phyloP scores from a whole-genome alignment of 1,284 basidiomycete genomes.

The Tilletia caries region DNA sequence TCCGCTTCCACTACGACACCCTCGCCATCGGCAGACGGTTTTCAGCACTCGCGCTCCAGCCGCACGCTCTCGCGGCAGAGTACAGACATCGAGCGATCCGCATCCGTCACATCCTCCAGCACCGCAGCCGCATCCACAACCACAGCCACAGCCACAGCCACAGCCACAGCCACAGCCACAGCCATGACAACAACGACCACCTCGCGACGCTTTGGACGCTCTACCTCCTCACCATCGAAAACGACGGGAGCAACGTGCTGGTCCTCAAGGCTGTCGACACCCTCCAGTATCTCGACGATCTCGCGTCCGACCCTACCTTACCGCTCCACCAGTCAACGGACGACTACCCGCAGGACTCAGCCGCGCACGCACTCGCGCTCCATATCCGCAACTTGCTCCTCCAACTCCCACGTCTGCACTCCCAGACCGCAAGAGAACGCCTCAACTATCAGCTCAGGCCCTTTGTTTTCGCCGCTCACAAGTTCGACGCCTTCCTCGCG shows the following conservation, averaged over 20 bases:
- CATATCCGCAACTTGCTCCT: constrained; percentile 57
- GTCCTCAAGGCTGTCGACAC: neutral
- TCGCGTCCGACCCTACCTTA: neutral
- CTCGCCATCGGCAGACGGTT: constrained; percentile 40
- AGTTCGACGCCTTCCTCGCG: constrained; percentile 59
- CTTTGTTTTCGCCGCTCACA: constrained; percentile 60
- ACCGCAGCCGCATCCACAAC: too few relatives aligned
- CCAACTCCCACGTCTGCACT: constrained; percentile 43
- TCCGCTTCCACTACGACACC: constrained; percentile 42
- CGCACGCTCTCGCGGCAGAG: constrained; percentile 32
- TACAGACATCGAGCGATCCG: constrained; percentile 38
- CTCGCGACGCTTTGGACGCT: constrained; percentile 45
- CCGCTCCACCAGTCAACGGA: constrained; percentile 24
- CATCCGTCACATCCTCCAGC: constrained; percentile 23
- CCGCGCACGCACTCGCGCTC: constrained; percentile 55
- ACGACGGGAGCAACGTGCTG: constrained; percentile 18
- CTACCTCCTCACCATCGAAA: constrained; percentile 44
- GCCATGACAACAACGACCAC: constrained; percentile 25
- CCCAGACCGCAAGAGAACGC: constrained; percentile 56
- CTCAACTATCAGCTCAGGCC: constrained; percentile 59
- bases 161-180: constrained; percentile 14
- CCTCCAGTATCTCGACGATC: neutral
- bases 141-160: too few relatives aligned
- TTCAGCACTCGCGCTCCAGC: constrained; percentile 27
- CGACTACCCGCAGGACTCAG: constrained; percentile 55